phyloP scores from a whole-genome alignment of 1,284 basidiomycete species.

The Chiua sp. region DNA sequence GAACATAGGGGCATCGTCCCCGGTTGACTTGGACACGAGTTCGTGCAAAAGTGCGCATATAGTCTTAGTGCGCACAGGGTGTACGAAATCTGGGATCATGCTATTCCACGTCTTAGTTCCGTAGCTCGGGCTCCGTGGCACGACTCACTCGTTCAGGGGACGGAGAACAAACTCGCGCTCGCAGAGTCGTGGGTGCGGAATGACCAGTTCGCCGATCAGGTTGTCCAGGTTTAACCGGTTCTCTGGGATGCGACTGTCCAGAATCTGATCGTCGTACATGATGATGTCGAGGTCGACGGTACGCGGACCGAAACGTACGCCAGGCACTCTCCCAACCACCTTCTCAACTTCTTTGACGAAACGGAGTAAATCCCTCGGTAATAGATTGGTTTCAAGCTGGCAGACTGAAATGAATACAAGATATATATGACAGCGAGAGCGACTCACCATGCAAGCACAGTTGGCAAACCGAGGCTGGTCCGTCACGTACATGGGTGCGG shows the following conservation, averaged over 20 bases:
- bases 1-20: conserved; percentile 53
- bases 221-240: conserved; percentile 51
- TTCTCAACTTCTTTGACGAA: conserved; percentile 81
- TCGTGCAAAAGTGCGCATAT: conserved; percentile 54
- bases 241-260: conserved; percentile 61
- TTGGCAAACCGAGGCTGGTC: conserved; percentile 94
- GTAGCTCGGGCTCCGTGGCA: background rate
- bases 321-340: conserved; percentile 81
- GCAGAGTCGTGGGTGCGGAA: conserved; percentile 83
- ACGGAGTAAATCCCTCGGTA: conserved; percentile 65
- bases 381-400: conserved; percentile 62
- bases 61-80: conserved; percentile 59
- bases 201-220: conserved; percentile 67
- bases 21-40: conserved; percentile 37
- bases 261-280: conserved; percentile 69
- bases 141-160: conserved; percentile 75
- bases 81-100: conserved; percentile 71
- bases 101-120: conserved; percentile 44
- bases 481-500: conserved; percentile 93
- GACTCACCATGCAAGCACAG: conserved; percentile 81
- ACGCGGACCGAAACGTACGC: conserved; percentile 87
- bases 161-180: conserved; percentile 95
- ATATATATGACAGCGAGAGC: background rate
- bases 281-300: conserved; percentile 93
- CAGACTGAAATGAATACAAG: background rate